Conservation (phyloP, 169 alveolate genomes). For the Eimeria tenella region DNA sequence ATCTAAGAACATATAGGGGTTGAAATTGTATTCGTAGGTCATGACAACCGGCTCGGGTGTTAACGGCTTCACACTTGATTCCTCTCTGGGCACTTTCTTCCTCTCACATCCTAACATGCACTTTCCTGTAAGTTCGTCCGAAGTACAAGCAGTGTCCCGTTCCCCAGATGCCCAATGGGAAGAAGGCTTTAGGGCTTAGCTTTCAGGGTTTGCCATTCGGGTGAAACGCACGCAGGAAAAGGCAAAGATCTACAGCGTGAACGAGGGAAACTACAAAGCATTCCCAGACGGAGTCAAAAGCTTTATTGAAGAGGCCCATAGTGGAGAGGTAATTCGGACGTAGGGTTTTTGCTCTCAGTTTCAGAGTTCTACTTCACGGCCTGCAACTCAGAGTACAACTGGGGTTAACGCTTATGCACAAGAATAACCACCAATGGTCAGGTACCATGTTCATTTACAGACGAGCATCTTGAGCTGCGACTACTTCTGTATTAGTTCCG, state of each 20-base stretch:
- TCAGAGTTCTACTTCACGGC: too few species aligned
- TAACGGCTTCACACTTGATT: slow-evolving; percentile 85
- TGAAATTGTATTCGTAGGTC: slow-evolving; percentile 40
- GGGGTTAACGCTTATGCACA: too few species aligned
- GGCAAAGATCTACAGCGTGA: slow-evolving; percentile 82
- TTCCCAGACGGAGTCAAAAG: slow-evolving; percentile 82
- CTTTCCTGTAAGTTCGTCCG: slow-evolving; percentile 74
- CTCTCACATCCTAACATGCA: slow-evolving; percentile 83
- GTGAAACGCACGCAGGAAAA: slow-evolving; percentile 16
- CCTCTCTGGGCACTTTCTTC: slow-evolving; percentile 84
- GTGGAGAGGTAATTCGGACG: slow-evolving; percentile 17
- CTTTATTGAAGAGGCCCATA: slow-evolving; percentile 77
- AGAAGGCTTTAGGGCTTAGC: background rate
- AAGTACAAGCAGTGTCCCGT: background rate
- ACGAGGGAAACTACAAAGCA: slow-evolving; percentile 85
- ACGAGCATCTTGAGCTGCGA: too few species aligned
- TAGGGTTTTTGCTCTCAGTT: background rate
- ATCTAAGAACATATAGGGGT: background rate
- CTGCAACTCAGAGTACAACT: too few species aligned
- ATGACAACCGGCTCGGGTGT: slow-evolving; percentile 82
- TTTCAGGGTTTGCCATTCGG: background rate
- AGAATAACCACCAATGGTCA: too few species aligned
- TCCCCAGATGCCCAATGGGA: background rate
- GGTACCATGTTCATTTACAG: too few species aligned
- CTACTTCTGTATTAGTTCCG: too few species aligned